Conservation (phyloP, 2,329 filamentous ascomycete genomes). For the Dothistroma pini region DNA sequence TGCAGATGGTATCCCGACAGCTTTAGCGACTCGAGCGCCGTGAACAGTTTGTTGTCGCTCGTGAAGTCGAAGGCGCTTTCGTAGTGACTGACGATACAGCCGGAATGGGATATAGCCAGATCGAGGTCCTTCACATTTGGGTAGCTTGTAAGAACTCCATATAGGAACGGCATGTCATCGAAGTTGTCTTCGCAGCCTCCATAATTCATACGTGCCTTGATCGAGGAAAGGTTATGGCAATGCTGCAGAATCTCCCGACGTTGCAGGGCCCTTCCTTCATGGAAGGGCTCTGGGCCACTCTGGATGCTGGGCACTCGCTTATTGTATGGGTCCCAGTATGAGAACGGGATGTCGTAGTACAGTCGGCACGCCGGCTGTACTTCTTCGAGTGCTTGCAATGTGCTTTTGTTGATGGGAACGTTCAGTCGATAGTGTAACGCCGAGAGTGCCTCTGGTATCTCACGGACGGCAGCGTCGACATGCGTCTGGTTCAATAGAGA, state of each 20-base stretch:
- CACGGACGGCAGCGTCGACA: neutral
- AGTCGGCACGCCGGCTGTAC: neutral
- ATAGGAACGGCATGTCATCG: conserved; percentile 1
- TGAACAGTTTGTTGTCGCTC: neutral
- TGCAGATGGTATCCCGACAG: neutral
- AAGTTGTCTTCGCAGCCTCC: neutral
- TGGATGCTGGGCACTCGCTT: neutral
- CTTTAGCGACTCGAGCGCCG: neutral
- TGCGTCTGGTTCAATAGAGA: neutral
- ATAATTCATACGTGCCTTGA: neutral
- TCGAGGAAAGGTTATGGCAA: neutral
- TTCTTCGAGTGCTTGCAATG: neutral
- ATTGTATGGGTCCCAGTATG: neutral
- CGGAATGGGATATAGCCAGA: neutral
- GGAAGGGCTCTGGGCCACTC: neutral
- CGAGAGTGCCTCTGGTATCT: neutral
- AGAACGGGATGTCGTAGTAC: conserved; percentile 1
- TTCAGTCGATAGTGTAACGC: neutral
- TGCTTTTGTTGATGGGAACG: neutral
- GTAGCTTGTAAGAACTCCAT: neutral
- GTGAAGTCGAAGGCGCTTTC: conserved; percentile 2
- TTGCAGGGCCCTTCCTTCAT: neutral
- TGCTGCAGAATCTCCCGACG: neutral
- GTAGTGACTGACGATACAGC: conserved; percentile 1
- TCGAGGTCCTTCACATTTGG: neutral